phyloP scores from a whole-genome alignment of 805 yeast species.

The Yamadazyma paraphyllophila region DNA sequence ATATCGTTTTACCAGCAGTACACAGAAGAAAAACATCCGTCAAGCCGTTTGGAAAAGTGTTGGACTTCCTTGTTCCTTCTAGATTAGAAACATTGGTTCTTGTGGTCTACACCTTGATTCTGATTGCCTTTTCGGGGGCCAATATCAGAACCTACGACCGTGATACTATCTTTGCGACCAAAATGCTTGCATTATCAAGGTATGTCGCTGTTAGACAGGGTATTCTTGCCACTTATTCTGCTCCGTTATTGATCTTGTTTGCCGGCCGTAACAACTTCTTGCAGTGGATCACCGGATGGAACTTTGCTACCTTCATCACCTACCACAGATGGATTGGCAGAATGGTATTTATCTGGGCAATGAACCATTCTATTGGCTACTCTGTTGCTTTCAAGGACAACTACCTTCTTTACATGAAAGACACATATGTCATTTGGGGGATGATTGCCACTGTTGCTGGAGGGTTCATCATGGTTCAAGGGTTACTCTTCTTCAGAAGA shows the following conservation, averaged over 20 bases:
- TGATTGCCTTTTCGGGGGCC: slow-evolving; percentile 17
- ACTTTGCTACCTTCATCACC: slow-evolving; percentile 38
- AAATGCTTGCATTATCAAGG: slow-evolving; percentile 21
- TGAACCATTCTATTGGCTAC: slow-evolving; percentile 32
- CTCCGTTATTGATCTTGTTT: slow-evolving; percentile 54
- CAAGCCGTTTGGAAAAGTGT: slow-evolving; percentile 15
- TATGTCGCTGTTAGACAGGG: slow-evolving; percentile 54
- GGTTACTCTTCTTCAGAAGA: slow-evolving; percentile 33
- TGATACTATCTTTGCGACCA: slow-evolving; percentile 25
- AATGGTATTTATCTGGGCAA: slow-evolving; percentile 23
- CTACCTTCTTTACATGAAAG: slow-evolving; percentile 16
- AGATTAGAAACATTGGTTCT: slow-evolving; percentile 34
- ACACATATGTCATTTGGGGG: slow-evolving; percentile 32
- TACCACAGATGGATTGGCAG: slow-evolving; percentile 49
- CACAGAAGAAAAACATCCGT: slow-evolving; percentile 20
- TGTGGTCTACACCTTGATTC: slow-evolving; percentile 18
- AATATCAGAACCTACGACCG: slow-evolving; percentile 17
- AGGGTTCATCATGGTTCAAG: slow-evolving; percentile 29
- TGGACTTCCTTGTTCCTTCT: slow-evolving; percentile 32
- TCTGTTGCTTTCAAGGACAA: slow-evolving; percentile 15
- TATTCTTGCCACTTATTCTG: slow-evolving; percentile 41
- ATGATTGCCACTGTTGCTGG: slow-evolving; percentile 37
- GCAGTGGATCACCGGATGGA: slow-evolving; percentile 60
- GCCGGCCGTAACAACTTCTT: slow-evolving; percentile 64
- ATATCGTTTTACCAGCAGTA: slow-evolving; percentile 29